Conservation (phyloP, 2,329 filamentous ascomycete genomes). For the Dryadomyces quercivorus region DNA sequence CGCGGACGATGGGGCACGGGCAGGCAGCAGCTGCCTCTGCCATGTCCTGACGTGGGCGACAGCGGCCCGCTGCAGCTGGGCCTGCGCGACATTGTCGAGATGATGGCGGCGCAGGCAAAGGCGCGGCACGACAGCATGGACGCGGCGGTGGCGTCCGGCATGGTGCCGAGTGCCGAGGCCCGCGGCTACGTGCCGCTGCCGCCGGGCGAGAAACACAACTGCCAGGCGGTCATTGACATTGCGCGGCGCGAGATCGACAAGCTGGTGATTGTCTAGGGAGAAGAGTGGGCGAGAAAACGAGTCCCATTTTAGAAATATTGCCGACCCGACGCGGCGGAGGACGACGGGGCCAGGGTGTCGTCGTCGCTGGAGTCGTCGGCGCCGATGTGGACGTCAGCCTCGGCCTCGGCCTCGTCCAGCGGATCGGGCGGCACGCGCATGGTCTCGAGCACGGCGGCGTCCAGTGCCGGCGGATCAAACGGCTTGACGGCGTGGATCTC, state of each 20-base stretch:
- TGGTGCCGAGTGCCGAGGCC: constrained; percentile 11
- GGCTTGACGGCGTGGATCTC: constrained; percentile 67
- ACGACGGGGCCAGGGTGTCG: constrained; percentile 12
- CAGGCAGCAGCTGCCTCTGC: not conserved
- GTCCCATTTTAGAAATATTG: not conserved
- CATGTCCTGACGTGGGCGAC: not conserved
- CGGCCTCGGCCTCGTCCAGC: constrained; percentile 29
- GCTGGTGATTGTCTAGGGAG: constrained; percentile 30
- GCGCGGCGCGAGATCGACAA: constrained; percentile 41
- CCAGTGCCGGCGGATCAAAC: constrained; percentile 37
- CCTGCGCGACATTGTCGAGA: constrained; percentile 39
- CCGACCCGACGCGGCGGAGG: not conserved
- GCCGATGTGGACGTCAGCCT: constrained; percentile 15
- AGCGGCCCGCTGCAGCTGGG: constrained; percentile 28
- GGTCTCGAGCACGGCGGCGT: constrained; percentile 44
- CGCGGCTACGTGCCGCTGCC: constrained; percentile 20
- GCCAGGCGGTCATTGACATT: constrained; percentile 39
- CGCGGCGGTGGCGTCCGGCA: constrained; percentile 27
- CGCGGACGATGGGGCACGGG: not conserved
- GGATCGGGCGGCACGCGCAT: constrained; percentile 43
- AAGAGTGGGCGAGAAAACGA: too few species aligned
- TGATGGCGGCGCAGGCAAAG: constrained; percentile 38
- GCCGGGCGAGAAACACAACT: constrained; percentile 28
- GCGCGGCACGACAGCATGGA: constrained; percentile 38
- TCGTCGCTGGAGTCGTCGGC: constrained; percentile 29